These are phyloP conservation scores for Imleria badia DNA, from an alignment of 768 basidiomycete species.

Conservation along the genomic window DNA sequence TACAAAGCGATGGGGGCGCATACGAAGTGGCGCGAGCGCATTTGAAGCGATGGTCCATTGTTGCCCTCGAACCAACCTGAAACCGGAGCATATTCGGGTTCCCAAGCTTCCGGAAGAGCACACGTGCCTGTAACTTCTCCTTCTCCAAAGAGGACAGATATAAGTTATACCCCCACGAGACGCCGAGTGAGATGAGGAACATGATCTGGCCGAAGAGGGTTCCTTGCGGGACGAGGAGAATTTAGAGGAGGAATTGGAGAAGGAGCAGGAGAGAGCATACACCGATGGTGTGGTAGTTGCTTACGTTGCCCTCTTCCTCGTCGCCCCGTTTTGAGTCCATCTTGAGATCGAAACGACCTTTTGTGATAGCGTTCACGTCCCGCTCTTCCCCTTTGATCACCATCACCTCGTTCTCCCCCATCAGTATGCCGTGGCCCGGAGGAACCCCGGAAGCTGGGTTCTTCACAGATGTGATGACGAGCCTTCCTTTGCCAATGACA, in stretches of 20 bases:
- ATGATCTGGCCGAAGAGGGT: conserved; percentile 35
- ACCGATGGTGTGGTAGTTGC: conserved; percentile 16
- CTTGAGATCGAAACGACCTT: conserved; percentile 26
- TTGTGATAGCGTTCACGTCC: conserved; percentile 30
- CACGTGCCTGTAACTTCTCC: conserved; percentile 19
- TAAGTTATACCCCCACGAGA: conserved; percentile 35
- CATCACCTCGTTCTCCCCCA: conserved; percentile 17
- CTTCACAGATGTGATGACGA: conserved; percentile 11
- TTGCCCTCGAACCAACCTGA: conserved; percentile 14
- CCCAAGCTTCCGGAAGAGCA: conserved; percentile 15
- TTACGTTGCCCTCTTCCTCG: neutral
- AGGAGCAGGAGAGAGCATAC: conserved; percentile 26
- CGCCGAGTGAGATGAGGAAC: conserved; percentile 30
- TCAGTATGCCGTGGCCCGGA: conserved; percentile 31
- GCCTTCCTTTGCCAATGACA: conserved; percentile 24
- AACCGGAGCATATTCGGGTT: conserved; percentile 8
- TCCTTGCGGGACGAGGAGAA: conserved; percentile 33
- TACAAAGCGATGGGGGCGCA: no score
- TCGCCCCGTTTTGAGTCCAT: neutral
- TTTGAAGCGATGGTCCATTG: no score
- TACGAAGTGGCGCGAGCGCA: no score
- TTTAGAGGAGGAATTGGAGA: conserved; percentile 32
- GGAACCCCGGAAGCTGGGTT: conserved; percentile 20
- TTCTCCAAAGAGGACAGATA: conserved; percentile 37
- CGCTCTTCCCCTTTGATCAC: conserved; percentile 28